Base-by-base conservation (phyloP, 2,329 filamentous ascomycete species). In the Diaporthe ampelina region DNA sequence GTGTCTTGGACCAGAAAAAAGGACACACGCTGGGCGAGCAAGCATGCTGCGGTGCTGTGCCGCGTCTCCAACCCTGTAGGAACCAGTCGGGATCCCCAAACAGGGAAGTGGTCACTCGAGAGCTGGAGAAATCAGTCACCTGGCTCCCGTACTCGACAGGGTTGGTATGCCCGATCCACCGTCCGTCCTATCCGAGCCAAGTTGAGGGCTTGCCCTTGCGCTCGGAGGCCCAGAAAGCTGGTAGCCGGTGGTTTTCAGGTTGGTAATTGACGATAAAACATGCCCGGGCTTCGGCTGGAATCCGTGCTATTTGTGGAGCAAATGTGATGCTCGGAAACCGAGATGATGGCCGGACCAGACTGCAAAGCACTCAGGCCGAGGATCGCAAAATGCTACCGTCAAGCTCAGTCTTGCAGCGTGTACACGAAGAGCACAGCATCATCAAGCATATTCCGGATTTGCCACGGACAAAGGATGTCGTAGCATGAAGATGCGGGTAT, bases 11-110 rank as follows among this genome's bases (percentile, higher is more conserved):
- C 24, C 29, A 52, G 29, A 17, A 29, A 35, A 17, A 19, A 37
- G 43, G 43, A 35, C 45, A 32, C 17, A 17, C 19, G 40, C 59
- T 32, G 61, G 61, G 61, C 40, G n/a, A 29, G 40, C 40, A 29
- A 17, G 24, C 43, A 9, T 37, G 19, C 32, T 54, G 63, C 21
- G 13, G 15, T 29, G 45, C 45, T 17, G 45, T 52, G 61, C 29
- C 48, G 48, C 32, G 32, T 52, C 32, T 54, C 48, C 63, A 37
- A 68, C 13, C 48, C 48, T 54, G 21, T 17, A 26, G 32, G 48
- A 54, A 21, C 63, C 63, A 68, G 63, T 68, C 48, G 63, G 63
- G 32, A 68, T 68, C 15, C 63, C 63, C n/a, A 68, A 68, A 68
- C 63, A 68, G 63, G 63, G 63, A 54, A 68, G 48, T 68, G 63